Percentiles rank a stretch among this genome's conserved stretches.
Evolutionary conservation across 179 eudicot species (phyloP).

Genomic region (Patellifolia procumbens): DNA sequence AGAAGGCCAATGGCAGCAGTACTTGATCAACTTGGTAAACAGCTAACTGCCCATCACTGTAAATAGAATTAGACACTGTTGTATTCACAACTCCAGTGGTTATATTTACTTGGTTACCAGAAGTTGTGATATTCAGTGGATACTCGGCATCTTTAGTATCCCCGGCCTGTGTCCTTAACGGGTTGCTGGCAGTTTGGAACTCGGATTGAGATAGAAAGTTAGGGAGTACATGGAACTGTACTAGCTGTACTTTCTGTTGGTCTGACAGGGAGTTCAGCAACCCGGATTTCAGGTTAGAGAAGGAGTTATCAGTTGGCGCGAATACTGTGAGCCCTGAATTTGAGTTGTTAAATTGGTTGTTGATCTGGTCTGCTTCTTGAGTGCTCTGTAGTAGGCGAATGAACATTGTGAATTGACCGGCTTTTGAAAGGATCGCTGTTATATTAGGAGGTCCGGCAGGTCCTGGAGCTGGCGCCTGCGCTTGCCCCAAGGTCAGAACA

Average conservation of each 20-base stretch:
- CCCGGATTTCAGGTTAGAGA: conserved; percentile 66
- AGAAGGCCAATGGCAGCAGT: conserved; percentile 68
- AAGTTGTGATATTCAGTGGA: conserved; percentile 75
- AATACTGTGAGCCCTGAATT: conserved; percentile 71
- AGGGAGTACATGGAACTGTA: conserved; percentile 80
- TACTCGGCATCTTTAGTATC: conserved; percentile 46
- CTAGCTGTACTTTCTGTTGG: conserved; percentile 61
- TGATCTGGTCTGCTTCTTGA: conserved; percentile 61
- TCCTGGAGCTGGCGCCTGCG: conserved; percentile 59
- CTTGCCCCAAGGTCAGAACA: conserved; percentile 35
- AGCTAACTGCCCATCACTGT: conserved; percentile 65
- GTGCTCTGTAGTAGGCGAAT: conserved; percentile 63
- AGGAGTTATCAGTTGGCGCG: conserved; percentile 86
- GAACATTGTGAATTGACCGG: conserved; percentile 70
- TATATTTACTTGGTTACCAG: conserved; percentile 78
- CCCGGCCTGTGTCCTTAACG: conserved; percentile 88
- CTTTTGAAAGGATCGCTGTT: conserved; percentile 67
- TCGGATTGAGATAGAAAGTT: conserved; percentile 47
- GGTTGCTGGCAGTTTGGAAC: conserved; percentile 88
- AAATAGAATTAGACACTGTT: conserved; percentile 59
- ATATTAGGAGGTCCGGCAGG: conserved; percentile 80
- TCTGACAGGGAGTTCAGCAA: conserved; percentile 69
- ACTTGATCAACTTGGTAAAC: conserved; percentile 92
- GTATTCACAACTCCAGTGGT: conserved; percentile 75
- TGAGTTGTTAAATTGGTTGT: conserved; percentile 75